A percentile compares a stretch with the other conserved stretches of the same genome.
These are phyloP conservation scores for Noccaea bulbosa DNA, from an alignment of 345 rosid species.

Conservation along the genomic window DNA sequence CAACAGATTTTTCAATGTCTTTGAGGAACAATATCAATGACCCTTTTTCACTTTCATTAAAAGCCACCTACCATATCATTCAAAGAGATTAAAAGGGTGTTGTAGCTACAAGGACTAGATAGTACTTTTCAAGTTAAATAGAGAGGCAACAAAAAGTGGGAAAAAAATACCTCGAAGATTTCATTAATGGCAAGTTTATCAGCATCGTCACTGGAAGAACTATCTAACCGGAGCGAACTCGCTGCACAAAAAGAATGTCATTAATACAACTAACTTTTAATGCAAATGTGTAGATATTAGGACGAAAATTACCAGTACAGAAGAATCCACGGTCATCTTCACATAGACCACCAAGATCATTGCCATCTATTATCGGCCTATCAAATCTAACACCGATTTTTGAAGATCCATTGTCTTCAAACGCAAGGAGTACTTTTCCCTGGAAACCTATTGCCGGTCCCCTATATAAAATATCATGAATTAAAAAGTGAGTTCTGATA, in stretches of 20 bases:
- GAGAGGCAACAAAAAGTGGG: constrained; percentile 18
- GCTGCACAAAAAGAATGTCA: constrained; percentile 51
- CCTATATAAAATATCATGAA: constrained; percentile 47
- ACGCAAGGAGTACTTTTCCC: constrained; percentile 88
- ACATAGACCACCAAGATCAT: constrained; percentile 88
- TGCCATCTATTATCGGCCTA: constrained; percentile 77
- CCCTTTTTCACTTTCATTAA: constrained; percentile 63
- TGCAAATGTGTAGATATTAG: neutral
- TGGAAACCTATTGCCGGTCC: constrained; percentile 77
- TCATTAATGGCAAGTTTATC: constrained; percentile 79
- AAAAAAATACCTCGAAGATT: constrained; percentile 74
- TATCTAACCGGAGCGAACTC: constrained; percentile 79
- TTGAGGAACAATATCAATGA: constrained; percentile 81
- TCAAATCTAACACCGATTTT: constrained; percentile 96
- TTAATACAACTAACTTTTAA: constrained; percentile 21
- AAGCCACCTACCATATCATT: constrained; percentile 59
- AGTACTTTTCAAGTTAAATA: constrained; percentile 7
- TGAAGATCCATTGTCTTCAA: constrained; percentile 84
- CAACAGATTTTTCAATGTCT: constrained; percentile 84
- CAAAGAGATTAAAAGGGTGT: constrained; percentile 9
- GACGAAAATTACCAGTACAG: constrained; percentile 65
- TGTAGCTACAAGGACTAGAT: constrained; percentile 10
- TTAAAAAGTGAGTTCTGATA: neutral
- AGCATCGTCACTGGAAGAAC: constrained; percentile 68
- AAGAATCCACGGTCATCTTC: constrained; percentile 89